phyloP scores from a whole-genome alignment of 2,329 filamentous ascomycete species.

The Colletotrichum phormii region DNA sequence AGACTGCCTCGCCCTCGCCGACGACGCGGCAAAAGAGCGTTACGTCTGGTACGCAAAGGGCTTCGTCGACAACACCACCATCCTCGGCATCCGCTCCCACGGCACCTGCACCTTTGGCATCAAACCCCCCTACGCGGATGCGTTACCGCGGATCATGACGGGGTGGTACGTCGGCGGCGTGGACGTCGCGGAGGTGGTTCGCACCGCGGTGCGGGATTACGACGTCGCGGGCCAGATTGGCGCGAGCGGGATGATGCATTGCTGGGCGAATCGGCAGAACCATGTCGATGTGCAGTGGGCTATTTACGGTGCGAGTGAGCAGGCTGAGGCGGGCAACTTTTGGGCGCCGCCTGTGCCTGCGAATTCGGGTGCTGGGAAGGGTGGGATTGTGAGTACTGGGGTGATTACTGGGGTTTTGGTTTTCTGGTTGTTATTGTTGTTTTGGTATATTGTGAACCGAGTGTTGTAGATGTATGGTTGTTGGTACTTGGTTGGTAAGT shows the following conservation, averaged over 20 bases:
- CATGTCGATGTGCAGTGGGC: conserved; percentile 17
- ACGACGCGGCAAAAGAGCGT: background rate
- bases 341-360: conserved; percentile 10
- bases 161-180: conserved; percentile 19
- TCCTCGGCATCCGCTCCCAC: background rate
- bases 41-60: background rate
- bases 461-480: no score
- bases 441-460: conserved; percentile 1
- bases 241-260: conserved; percentile 21
- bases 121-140: conserved; percentile 6
- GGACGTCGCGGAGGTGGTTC: conserved; percentile 1
- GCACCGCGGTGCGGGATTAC: background rate
- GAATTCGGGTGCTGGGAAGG: background rate
- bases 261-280: background rate
- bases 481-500: background rate
- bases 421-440: background rate
- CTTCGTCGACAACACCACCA: conserved; percentile 18
- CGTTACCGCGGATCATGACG: background rate
- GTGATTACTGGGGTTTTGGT: background rate
- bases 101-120: conserved; percentile 24
- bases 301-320: conserved; percentile 4
- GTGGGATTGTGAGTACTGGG: background rate
- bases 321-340: conserved; percentile 4
- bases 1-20: conserved; percentile 16
- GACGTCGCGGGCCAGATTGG: background rate